Evolutionary conservation across 495 filamentous ascomycete genomes (phyloP).

Genomic region (Extremus antarcticus): DNA sequence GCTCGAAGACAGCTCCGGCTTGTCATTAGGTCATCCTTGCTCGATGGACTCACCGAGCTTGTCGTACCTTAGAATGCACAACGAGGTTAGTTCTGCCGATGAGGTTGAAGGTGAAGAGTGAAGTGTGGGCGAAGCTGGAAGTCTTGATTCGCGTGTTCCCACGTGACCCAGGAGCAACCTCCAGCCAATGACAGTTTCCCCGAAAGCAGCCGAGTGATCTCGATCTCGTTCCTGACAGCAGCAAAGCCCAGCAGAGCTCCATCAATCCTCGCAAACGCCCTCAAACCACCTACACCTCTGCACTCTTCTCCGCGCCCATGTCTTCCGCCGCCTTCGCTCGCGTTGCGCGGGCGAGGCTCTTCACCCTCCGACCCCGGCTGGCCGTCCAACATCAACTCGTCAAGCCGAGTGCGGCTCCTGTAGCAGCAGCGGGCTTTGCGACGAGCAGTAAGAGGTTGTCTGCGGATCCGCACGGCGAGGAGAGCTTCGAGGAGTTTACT

Average conservation of each 20-base stretch:
- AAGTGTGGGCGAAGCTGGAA: too few relatives aligned
- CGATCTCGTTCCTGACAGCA: not conserved
- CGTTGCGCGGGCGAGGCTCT: slow-evolving; percentile 17
- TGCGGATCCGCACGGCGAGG: slow-evolving; percentile 53
- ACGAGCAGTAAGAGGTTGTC: slow-evolving; percentile 8
- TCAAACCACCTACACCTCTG: not conserved
- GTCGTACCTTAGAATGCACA: too few relatives aligned
- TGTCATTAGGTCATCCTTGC: too few relatives aligned
- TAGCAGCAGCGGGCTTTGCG: not conserved
- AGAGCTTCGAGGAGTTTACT: slow-evolving; percentile 98
- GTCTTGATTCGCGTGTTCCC: too few relatives aligned
- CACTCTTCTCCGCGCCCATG: slow-evolving; percentile 2
- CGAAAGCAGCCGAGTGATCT: not conserved
- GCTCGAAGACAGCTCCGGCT: too few relatives aligned
- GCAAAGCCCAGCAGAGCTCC: not conserved
- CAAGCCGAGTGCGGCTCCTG: not conserved
- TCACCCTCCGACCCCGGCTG: not conserved
- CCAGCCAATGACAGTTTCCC: not conserved
- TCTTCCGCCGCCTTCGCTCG: slow-evolving; percentile 16
- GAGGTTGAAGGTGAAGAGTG: too few relatives aligned
- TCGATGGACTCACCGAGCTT: too few relatives aligned
- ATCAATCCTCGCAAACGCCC: not conserved
- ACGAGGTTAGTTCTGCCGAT: too few relatives aligned
- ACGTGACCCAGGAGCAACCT: too few relatives aligned
- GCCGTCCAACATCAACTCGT: not conserved